Evolutionary conservation across 352 stramenopile genomes (phyloP), one percentile per base, ranked within the genome.

Genomic region (Pythium phragmiticola): DNA sequence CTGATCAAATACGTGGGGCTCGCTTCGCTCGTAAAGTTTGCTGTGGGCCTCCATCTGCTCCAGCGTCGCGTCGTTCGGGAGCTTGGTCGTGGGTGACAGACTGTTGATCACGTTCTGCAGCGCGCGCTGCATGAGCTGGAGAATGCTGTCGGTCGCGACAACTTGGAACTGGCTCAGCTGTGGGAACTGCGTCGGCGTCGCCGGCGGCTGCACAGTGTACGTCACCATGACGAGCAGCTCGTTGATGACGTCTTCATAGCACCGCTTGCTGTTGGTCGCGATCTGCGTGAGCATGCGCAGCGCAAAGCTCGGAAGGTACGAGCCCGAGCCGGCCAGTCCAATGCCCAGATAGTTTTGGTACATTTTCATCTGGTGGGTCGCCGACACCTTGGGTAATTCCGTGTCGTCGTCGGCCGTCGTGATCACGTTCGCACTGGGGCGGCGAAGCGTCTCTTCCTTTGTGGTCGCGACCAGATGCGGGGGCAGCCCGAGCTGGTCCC

Each of bases 221-320:
- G 76, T 87, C 13, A 74, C 89, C 77, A 95, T 90, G 3, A 78
- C 67, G 2, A 93, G 65, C 6, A 95, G 55, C 50, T 93, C 84
- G 28, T 78, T 72, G 65, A 87, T 88, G 2, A 95, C 84, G 21
- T 90, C 73, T 68, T 89, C 81, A 55, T 89, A 95, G 52, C 78
- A 87, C 14, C 72, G 71, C 47, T 84, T 90, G 69, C 76, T 90
- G 64, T 76, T 92, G 9, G 74, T 76, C 3, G 82, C 82, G 19
- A 93, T 53, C 54, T 91, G 81, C 2, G 83, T 87, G n/a, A 95
- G 79, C 81, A 92, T 93, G 2, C 87, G 87, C 37, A 95, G 54
- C 13, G 78, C 72, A 62, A 95, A 93, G 51, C 76, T 91, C 17
- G 84, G 83, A 41, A 83, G 70, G 59, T 92, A 93, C 11, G 73